Evolutionary conservation across 2,329 filamentous ascomycete species (phyloP), one percentile per base, ranked within the genome.

Genomic region (Penicillium sp.): DNA sequence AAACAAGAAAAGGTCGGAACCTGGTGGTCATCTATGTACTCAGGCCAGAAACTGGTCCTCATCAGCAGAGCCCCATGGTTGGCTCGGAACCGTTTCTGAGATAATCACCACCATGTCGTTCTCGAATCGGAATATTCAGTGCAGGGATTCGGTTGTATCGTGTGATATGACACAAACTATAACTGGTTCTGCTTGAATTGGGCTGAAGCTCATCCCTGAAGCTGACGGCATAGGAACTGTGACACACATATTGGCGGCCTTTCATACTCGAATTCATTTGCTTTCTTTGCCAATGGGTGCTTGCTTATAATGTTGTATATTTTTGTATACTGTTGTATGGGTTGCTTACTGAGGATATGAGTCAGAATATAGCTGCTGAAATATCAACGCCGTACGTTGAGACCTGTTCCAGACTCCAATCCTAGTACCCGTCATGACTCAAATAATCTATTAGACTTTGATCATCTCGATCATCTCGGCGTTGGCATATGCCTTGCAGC

Each of bases 191-290:
- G 35, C 29, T 37, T 23, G 23, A n/a, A 21, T 37, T 25, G 27
- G 27, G 35, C 35, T 38, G 42, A 19, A 47, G 27, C 42, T 37
- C 31, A 51, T 45, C 40, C 50, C 29, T 57, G 50, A 47, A 47
- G 33, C 49, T 9, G 35, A 57, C 35, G 41, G 35, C 49, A 35
- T 53, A 42, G 35, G 13, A 19, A 37, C 35, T 6, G 43, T 54
- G 29, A 17, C 50, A 47, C 42, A 37, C 17, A 42, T 47, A 52
- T 21, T 46, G 33, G 17, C 2, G 3, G 35, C 33, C 17, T 12
- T 25, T 52, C 27, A n/a, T 37, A 42, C 6, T 19, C 25, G 23
- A 40, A 10, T 47, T 17, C n/a, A 7, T 10, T 38, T 35, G 23
- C 29, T 52, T 37, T 42, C 9, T 40, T 29, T 41, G 35, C 35